Percentiles rank a stretch among this genome's conserved stretches.
Conservation (phyloP, 2,329 filamentous ascomycete genomes). For the Fusarium burgessii region DNA sequence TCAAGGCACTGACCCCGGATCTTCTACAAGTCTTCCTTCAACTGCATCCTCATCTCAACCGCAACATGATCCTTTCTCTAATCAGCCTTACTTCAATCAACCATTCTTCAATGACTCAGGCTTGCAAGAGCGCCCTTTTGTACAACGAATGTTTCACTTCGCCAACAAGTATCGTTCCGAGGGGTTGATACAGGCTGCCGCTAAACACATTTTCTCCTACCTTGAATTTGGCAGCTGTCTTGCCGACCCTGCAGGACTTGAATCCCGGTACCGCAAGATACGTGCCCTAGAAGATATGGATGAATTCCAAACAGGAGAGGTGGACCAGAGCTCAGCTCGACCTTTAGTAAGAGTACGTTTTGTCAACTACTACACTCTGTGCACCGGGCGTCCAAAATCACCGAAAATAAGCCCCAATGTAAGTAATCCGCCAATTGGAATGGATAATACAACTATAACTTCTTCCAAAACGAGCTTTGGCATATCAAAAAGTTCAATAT, state of each 20-base stretch:
- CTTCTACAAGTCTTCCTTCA: slow-evolving; percentile 34
- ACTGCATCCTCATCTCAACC: slow-evolving; percentile 34
- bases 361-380: slow-evolving; percentile 91
- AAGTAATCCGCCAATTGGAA: slow-evolving; percentile 4
- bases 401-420: slow-evolving; percentile 40
- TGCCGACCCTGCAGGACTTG: slow-evolving; percentile 79
- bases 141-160: slow-evolving; percentile 78
- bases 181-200: slow-evolving; percentile 75
- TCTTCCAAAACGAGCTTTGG: slow-evolving; percentile 1
- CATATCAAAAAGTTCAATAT: not conserved
- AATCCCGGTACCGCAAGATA: slow-evolving; percentile 75
- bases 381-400: slow-evolving; percentile 75
- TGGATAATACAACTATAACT: slow-evolving; percentile 1
- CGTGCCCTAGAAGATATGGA: slow-evolving; percentile 79
- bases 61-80: slow-evolving; percentile 71
- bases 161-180: slow-evolving; percentile 81
- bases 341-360: slow-evolving; percentile 74
- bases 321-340: slow-evolving; percentile 25
- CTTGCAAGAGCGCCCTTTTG: slow-evolving; percentile 75
- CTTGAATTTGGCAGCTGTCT: slow-evolving; percentile 86
- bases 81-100: slow-evolving; percentile 80
- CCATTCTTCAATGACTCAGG: slow-evolving; percentile 80
- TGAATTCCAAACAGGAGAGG: slow-evolving; percentile 56
- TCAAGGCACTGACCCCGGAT: slow-evolving; percentile 28
- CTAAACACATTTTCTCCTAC: slow-evolving; percentile 81